Conservation (phyloP, 1,284 basidiomycete species). For the Lentinus polychrous region DNA sequence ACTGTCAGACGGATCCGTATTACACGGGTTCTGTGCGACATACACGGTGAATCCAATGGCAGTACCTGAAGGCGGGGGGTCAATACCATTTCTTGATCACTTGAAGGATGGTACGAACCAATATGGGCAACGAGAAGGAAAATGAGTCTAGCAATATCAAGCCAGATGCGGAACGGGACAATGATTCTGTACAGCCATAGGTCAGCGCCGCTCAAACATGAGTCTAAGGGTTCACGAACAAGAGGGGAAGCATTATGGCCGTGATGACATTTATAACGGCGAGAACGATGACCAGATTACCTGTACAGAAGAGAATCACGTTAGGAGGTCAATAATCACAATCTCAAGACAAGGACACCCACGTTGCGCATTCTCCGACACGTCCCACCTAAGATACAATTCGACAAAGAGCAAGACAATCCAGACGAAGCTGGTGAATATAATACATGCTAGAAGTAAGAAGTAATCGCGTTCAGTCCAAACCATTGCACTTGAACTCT, state of each 20-base stretch:
- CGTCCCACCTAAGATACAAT: slow-evolving; percentile 32
- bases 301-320: slow-evolving; percentile 16
- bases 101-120: slow-evolving; percentile 28
- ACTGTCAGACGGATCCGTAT: slow-evolving; percentile 28
- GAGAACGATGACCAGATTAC: slow-evolving; percentile 37
- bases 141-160: slow-evolving; percentile 47
- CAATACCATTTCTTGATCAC: not conserved
- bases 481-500: not conserved
- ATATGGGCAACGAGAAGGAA: slow-evolving; percentile 43
- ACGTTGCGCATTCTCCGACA: slow-evolving; percentile 34
- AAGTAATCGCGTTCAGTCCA: not conserved
- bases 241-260: slow-evolving; percentile 39
- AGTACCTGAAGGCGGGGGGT: slow-evolving; percentile 28
- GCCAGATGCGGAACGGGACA: slow-evolving; percentile 45
- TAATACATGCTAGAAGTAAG: slow-evolving; percentile 27
- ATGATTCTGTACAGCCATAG: slow-evolving; percentile 33
- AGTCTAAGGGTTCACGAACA: slow-evolving; percentile 32
- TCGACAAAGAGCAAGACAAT: slow-evolving; percentile 34
- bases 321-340: not conserved
- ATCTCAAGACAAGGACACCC: slow-evolving; percentile 16
- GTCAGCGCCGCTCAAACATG: not conserved
- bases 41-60: slow-evolving; percentile 39
- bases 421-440: slow-evolving; percentile 35
- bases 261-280: slow-evolving; percentile 42
- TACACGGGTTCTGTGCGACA: slow-evolving; percentile 37